Evolutionary conservation across 345 rosid species (phyloP).

Genomic region (Bruguiera gymnorhiza): DNA sequence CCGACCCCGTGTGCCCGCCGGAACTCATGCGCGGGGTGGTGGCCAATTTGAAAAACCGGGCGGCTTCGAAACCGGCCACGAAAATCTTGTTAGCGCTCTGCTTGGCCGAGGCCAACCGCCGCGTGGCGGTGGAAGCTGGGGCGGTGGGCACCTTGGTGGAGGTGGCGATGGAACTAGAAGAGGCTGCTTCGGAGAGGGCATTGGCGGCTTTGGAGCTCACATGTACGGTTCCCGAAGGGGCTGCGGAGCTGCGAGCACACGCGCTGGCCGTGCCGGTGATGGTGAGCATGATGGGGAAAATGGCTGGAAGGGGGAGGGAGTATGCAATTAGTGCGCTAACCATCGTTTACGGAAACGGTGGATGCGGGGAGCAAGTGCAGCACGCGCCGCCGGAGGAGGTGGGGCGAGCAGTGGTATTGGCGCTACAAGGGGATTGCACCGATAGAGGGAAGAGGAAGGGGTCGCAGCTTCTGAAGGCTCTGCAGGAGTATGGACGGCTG

Average conservation of each 20-base stretch:
- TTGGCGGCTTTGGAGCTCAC: slow-evolving; percentile 78
- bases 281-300: slow-evolving; percentile 84
- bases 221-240: slow-evolving; percentile 73
- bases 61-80: slow-evolving; percentile 60
- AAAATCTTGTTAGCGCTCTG: slow-evolving; percentile 75
- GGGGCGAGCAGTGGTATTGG: slow-evolving; percentile 76
- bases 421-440: slow-evolving; percentile 75
- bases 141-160: slow-evolving; percentile 71
- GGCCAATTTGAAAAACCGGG: slow-evolving; percentile 41
- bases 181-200: slow-evolving; percentile 65
- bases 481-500: slow-evolving; percentile 57
- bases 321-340: slow-evolving; percentile 75
- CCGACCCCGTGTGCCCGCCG: slow-evolving; percentile 61
- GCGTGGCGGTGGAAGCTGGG: slow-evolving; percentile 75
- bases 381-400: slow-evolving; percentile 83
- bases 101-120: slow-evolving; percentile 68
- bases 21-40: slow-evolving; percentile 69
- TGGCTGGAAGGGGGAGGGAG: slow-evolving; percentile 77
- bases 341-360: slow-evolving; percentile 47
- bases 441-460: slow-evolving; percentile 76
- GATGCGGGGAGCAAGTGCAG: slow-evolving; percentile 12
- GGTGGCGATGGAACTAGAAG: slow-evolving; percentile 62
- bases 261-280: slow-evolving; percentile 86
- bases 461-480: slow-evolving; percentile 66
- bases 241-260: slow-evolving; percentile 71